phyloP scores from a whole-genome alignment of 2,329 filamentous ascomycete species.

The Epichloe gansuensis region DNA sequence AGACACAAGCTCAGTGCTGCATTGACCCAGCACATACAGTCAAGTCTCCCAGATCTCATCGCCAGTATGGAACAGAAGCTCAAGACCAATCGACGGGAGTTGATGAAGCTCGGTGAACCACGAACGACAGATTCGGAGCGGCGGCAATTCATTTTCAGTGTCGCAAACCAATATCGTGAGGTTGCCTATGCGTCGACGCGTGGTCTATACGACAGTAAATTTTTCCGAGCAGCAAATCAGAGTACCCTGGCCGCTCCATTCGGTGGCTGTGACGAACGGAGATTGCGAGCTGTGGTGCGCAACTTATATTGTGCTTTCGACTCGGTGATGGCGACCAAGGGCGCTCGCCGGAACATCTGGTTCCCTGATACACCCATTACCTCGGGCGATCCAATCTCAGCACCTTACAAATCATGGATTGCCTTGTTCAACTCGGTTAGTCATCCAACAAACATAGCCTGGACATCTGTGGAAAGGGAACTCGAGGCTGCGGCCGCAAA shows the following conservation, averaged over 20 bases:
- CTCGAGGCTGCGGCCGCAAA: not conserved
- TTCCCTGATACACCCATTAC: not conserved
- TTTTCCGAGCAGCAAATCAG: not conserved
- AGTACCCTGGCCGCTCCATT: too few species aligned
- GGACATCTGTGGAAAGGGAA: not conserved
- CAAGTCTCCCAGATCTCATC: conserved; percentile 5
- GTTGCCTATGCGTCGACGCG: not conserved
- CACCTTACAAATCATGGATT: not conserved
- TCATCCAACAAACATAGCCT: not conserved
- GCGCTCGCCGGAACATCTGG: not conserved
- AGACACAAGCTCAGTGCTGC: conserved; percentile 7
- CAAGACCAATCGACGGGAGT: not conserved
- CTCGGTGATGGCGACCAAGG: not conserved
- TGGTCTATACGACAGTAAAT: not conserved
- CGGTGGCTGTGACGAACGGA: not conserved
- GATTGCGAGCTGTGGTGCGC: not conserved
- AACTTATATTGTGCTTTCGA: not conserved
- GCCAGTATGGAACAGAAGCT: conserved; percentile 8
- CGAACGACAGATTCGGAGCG: not conserved
- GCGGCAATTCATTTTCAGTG: not conserved
- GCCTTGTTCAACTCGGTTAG: not conserved
- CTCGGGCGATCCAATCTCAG: not conserved
- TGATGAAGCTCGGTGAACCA: not conserved
- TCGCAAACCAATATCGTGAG: not conserved
- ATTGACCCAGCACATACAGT: conserved; percentile 3